These are phyloP conservation scores for Ostreobium quekettii DNA, from an alignment of 139 green algal species.

Conservation along the genomic window DNA sequence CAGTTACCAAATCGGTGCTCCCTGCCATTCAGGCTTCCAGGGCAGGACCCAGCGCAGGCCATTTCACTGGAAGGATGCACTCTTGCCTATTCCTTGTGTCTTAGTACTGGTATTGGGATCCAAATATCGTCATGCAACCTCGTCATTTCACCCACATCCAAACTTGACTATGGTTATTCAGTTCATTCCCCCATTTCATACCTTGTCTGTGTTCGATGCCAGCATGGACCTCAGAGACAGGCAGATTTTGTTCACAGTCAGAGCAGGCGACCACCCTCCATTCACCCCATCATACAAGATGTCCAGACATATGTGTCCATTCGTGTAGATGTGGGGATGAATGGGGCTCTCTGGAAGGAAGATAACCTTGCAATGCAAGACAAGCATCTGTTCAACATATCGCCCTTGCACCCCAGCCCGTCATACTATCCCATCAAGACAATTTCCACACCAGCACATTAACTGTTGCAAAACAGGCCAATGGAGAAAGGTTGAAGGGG, in stretches of 20 bases:
- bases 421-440: background rate
- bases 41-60: no score
- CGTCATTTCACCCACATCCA: background rate
- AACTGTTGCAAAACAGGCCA: background rate
- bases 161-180: background rate
- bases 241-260: constrained; percentile 75
- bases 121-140: background rate
- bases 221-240: constrained; percentile 79
- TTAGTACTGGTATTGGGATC: background rate
- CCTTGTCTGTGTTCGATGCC: constrained; percentile 63
- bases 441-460: background rate
- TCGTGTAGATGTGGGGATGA: constrained; percentile 85
- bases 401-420: background rate
- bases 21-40: no score
- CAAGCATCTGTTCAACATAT: background rate
- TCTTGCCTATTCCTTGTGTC: background rate
- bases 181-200: background rate
- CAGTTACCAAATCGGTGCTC: no score
- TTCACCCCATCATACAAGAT: constrained; percentile 73
- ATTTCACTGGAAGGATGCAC: no score
- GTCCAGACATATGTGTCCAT: constrained; percentile 87
- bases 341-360: constrained; percentile 63
- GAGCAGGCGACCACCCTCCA: constrained; percentile 76
- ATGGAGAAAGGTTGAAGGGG: background rate
- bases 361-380: constrained; percentile 34